Evolutionary conservation across 208 protist species (phyloP), one percentile per base, ranked within the genome.

Genomic region (Entamoeba histolytica): DNA sequence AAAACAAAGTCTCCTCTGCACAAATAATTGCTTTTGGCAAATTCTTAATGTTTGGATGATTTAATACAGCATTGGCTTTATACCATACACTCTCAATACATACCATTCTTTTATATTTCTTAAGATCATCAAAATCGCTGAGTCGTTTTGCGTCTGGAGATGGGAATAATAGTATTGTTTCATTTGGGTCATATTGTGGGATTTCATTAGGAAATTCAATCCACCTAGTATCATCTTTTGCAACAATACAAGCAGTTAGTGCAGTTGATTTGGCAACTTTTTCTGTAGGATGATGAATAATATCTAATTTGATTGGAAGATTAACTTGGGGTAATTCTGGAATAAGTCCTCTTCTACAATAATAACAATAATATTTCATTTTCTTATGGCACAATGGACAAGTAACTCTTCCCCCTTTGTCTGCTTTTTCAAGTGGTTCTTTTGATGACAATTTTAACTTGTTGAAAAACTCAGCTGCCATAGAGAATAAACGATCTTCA

Each of bases 261-360:
- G 93, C 93, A 14, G 93, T 94, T 61, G 91, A 94, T 39, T 94
- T 94, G 0, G 31, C 15, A 19, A 39, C 17, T 94, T 92, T 94
- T 49, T 94, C 93, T 91, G 93, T 91, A 0, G 93, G 93, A 78
- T 94, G 93, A n/a, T 94, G 93, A n/a, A 94, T 93, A 23, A 92
- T 50, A 92, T 92, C 91, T 23, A 92, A n/a, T 47, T 50, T 92
- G 12, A 92, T 50, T 19, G 78, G 57, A 4, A 92, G 92, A 23
- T 14, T 17, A 3, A 92, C 19, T 92, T 92, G 35, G 0, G 91
- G 91, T 14, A 31, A 19, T 31, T 92, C 44, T 17, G 35, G 44
- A 35, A 47, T 19, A 47, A 92, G 35, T 23, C 12, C n/a, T 15
- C 19, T 4, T 19, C 49, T 10, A 92, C 91, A 92, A n/a, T 47